Conservation (phyloP, 257 asterid species). For the Scutellaria galericulata region DNA sequence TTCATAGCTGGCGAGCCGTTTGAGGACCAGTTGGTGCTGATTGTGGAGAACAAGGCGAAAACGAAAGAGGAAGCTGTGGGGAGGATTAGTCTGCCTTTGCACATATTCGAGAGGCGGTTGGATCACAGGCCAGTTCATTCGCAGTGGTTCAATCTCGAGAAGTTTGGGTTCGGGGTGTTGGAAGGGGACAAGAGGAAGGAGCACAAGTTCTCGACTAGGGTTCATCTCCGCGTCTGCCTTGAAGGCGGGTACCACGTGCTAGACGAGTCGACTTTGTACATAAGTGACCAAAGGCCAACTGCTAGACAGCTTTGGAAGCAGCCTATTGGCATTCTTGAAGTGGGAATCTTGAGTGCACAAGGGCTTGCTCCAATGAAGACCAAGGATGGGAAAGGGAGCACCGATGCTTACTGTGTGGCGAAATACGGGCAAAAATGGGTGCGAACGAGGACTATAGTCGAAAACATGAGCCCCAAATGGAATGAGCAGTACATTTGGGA, state of each 20-base stretch:
- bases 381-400: constrained; percentile 50
- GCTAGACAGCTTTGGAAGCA: constrained; percentile 68
- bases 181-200: constrained; percentile 66
- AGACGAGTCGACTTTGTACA: constrained; percentile 70
- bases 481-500: constrained; percentile 83
- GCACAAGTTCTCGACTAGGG: constrained; percentile 60
- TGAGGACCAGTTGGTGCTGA: constrained; percentile 37
- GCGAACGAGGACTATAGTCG: constrained; percentile 61
- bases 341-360: constrained; percentile 68
- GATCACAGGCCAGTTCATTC: constrained; percentile 66
- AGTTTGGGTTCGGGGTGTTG: constrained; percentile 51
- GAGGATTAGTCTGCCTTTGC: constrained; percentile 49
- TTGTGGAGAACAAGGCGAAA: constrained; percentile 34
- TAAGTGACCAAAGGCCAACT: constrained; percentile 72
- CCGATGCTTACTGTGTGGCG: constrained; percentile 76
- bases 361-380: constrained; percentile 54
- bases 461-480: constrained; percentile 61
- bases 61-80: constrained; percentile 62
- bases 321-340: constrained; percentile 68
- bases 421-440: constrained; percentile 79
- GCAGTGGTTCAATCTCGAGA: constrained; percentile 67
- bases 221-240: constrained; percentile 63
- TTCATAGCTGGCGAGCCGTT: constrained; percentile 48
- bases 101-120: constrained; percentile 53
- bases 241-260: constrained; percentile 77